Evolutionary conservation across 106 monocot species (phyloP).

Genomic region (Triglochin maritima): DNA sequence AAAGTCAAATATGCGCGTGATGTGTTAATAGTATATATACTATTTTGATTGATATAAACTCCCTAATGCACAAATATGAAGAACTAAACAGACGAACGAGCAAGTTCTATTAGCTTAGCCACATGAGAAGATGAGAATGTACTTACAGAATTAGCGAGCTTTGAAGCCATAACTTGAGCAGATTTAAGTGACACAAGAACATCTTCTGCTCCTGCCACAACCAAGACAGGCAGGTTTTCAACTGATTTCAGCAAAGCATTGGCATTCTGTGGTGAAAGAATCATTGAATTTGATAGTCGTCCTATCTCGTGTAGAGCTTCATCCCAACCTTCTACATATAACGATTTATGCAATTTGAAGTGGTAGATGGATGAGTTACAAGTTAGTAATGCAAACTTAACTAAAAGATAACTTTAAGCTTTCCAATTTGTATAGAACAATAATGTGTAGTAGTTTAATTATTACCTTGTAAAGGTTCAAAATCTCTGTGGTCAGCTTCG

Average conservation of each 20-base stretch:
- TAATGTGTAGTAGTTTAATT: not conserved
- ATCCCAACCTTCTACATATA: conserved; percentile 86
- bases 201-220: conserved; percentile 74
- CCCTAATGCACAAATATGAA: too few relatives aligned
- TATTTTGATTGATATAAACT: too few relatives aligned
- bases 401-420: too few relatives aligned
- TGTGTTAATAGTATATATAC: too few relatives aligned
- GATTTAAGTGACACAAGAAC: conserved; percentile 59
- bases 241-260: conserved; percentile 45
- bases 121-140: not conserved
- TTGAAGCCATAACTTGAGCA: conserved; percentile 61
- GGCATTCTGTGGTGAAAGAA: conserved; percentile 53
- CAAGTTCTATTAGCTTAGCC: too few relatives aligned
- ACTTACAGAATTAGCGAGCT: conserved; percentile 83
- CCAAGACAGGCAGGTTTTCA: conserved; percentile 57
- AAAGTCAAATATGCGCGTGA: too few relatives aligned
- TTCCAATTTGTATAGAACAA: too few relatives aligned
- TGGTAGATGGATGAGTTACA: too few relatives aligned
- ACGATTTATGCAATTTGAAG: conserved; percentile 34
- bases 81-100: too few relatives aligned
- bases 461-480: conserved; percentile 71
- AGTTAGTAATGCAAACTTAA: not conserved
- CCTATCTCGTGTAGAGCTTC: conserved; percentile 93
- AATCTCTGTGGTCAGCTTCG: conserved; percentile 65
- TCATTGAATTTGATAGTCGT: conserved; percentile 51